Evolutionary conservation across 2,329 filamentous ascomycete species (phyloP).

Genomic region (Tolypocladium cylindrosporum): DNA sequence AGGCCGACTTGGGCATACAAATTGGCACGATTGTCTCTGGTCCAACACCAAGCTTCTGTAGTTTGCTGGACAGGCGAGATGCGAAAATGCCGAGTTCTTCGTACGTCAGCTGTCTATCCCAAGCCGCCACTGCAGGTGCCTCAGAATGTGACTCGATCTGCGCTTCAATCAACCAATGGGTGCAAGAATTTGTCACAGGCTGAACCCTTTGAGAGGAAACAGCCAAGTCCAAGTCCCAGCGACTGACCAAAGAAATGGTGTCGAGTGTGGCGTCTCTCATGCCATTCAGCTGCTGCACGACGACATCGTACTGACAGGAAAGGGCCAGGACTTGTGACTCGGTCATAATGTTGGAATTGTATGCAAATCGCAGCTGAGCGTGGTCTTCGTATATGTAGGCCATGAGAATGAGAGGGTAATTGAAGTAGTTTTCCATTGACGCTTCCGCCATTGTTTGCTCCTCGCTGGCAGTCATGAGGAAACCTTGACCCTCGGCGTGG

Average conservation of each 20-base stretch:
- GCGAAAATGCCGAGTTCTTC: no score
- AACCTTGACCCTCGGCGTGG: not conserved
- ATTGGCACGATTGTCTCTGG: no score
- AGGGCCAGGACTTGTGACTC: not conserved
- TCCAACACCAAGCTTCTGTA: no score
- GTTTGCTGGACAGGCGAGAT: no score
- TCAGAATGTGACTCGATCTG: not conserved
- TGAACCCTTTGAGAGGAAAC: not conserved
- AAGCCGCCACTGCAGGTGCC: not conserved
- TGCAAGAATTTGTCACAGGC: constrained; percentile 1
- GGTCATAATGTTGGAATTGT: not conserved
- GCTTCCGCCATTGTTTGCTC: not conserved
- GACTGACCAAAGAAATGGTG: not conserved
- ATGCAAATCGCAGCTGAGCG: not conserved
- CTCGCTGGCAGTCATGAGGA: not conserved
- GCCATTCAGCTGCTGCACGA: not conserved
- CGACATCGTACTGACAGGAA: not conserved
- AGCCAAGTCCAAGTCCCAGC: not conserved
- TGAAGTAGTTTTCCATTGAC: constrained; percentile 3
- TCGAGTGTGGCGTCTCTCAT: not conserved
- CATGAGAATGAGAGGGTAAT: constrained; percentile 3
- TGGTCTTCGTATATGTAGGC: not conserved
- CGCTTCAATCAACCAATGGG: constrained; percentile 3
- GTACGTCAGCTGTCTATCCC: no score
- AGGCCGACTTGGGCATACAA: no score